A percentile compares a stretch with the other conserved stretches of the same genome.
phyloP scores from a whole-genome alignment of 352 stramenopile genomes.

The Pythium phragmiticola region DNA sequence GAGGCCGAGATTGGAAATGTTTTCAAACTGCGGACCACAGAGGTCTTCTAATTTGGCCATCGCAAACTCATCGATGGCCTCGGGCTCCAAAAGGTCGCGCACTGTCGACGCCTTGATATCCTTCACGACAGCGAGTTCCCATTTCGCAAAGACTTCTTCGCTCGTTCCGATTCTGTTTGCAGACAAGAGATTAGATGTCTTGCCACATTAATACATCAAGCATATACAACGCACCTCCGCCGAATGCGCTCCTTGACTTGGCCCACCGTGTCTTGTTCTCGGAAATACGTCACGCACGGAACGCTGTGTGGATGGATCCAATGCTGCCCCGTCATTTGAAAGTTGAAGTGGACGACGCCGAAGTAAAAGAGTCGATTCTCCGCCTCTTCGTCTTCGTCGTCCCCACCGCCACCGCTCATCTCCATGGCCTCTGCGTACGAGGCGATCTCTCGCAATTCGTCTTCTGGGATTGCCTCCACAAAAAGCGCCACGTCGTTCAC shows the following conservation, averaged over 20 bases:
- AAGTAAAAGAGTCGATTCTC: slow-evolving; percentile 41
- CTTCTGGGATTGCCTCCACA: slow-evolving; percentile 48
- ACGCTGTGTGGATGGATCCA: slow-evolving; percentile 80
- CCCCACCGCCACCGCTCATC: not conserved
- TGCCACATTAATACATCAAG: not conserved
- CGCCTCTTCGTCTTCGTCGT: slow-evolving; percentile 14
- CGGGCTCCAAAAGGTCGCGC: slow-evolving; percentile 50
- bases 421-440: not conserved
- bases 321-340: slow-evolving; percentile 46
- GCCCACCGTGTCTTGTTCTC: slow-evolving; percentile 56
- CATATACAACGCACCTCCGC: slow-evolving; percentile 14
- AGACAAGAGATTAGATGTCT: not conserved
- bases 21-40: slow-evolving; percentile 53
- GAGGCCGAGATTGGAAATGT: slow-evolving; percentile 56
- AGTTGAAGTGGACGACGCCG: slow-evolving; percentile 77
- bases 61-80: slow-evolving; percentile 45
- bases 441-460: slow-evolving; percentile 26
- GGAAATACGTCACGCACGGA: slow-evolving; percentile 64
- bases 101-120: slow-evolving; percentile 70
- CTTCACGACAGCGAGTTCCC: slow-evolving; percentile 75
- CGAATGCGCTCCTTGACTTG: slow-evolving; percentile 76
- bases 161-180: slow-evolving; percentile 59
- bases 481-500: slow-evolving; percentile 51
- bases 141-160: slow-evolving; percentile 61
- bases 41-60: slow-evolving; percentile 67